phyloP scores from a whole-genome alignment of 1,139 yeast species.

The Protomyces gravidus region DNA sequence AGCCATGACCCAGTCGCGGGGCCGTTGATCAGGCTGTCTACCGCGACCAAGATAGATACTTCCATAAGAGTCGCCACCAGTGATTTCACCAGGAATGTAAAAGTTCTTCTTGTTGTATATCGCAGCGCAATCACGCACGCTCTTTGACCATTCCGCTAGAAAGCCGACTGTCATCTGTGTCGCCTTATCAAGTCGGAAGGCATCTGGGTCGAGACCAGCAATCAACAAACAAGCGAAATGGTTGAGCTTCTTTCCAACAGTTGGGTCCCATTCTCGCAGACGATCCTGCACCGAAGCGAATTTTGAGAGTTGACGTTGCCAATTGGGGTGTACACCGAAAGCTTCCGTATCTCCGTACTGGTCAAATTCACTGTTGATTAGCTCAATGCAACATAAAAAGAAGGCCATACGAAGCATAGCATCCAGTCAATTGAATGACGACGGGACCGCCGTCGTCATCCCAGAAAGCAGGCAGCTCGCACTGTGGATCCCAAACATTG shows the following conservation, averaged over 20 bases:
- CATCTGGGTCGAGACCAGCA: conserved; percentile 30
- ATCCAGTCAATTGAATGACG: conserved; percentile 21
- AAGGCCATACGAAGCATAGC: conserved; percentile 24
- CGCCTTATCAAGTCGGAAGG: conserved; percentile 32
- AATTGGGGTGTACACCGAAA: conserved; percentile 30
- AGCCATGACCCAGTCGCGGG: conserved; percentile 2
- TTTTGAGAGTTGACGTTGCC: conserved; percentile 31
- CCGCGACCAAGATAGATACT: conserved; percentile 31
- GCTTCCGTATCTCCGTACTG: conserved; percentile 32
- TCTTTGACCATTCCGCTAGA: conserved; percentile 28
- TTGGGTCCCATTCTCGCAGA: conserved; percentile 31
- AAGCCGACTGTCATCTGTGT: conserved; percentile 31
- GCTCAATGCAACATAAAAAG: not conserved
- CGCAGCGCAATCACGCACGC: conserved; percentile 28
- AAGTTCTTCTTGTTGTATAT: conserved; percentile 27
- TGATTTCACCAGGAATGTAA: conserved; percentile 31
- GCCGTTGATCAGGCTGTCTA: conserved; percentile 30
- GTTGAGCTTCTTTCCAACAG: conserved; percentile 24
- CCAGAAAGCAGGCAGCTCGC: conserved; percentile 30
- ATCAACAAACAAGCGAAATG: conserved; percentile 30
- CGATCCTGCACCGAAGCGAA: conserved; percentile 32
- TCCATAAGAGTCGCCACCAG: conserved; percentile 30
- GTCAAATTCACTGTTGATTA: conserved; percentile 26
- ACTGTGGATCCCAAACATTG: conserved; percentile 25
- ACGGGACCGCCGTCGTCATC: conserved; percentile 30